Evolutionary conservation across 768 basidiomycete genomes (phyloP).

Genomic region (Russula virescens): DNA sequence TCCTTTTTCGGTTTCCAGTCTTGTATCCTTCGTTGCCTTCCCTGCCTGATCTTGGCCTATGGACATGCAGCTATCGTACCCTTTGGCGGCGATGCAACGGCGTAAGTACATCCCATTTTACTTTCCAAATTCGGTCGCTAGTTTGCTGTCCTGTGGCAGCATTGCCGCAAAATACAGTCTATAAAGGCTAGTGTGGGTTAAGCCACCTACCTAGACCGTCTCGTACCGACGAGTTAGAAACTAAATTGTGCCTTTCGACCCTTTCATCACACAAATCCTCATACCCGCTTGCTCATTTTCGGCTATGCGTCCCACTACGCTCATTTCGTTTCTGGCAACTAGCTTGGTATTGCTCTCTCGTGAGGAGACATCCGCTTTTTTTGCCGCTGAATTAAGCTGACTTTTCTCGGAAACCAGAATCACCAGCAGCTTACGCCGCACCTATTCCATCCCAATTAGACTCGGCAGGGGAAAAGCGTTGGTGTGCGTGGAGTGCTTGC

Average conservation of each 20-base stretch:
- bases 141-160: background rate
- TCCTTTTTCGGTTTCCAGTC: background rate
- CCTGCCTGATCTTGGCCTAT: background rate
- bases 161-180: background rate
- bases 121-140: slow-evolving; percentile 6
- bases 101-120: background rate
- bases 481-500: background rate
- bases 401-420: background rate
- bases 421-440: background rate
- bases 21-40: background rate
- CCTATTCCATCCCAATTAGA: background rate
- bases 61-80: background rate
- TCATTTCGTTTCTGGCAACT: background rate
- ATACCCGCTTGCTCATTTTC: background rate
- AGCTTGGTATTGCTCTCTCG: background rate
- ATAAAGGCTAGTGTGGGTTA: background rate
- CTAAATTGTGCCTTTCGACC: background rate
- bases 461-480: background rate
- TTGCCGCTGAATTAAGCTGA: background rate
- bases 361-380: background rate
- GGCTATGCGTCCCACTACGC: background rate
- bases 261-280: background rate
- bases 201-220: too few relatives aligned
- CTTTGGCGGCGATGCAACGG: background rate
- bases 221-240: background rate